phyloP scores from a whole-genome alignment of 73 alveolate species.

The Paraurostyla sp. region DNA sequence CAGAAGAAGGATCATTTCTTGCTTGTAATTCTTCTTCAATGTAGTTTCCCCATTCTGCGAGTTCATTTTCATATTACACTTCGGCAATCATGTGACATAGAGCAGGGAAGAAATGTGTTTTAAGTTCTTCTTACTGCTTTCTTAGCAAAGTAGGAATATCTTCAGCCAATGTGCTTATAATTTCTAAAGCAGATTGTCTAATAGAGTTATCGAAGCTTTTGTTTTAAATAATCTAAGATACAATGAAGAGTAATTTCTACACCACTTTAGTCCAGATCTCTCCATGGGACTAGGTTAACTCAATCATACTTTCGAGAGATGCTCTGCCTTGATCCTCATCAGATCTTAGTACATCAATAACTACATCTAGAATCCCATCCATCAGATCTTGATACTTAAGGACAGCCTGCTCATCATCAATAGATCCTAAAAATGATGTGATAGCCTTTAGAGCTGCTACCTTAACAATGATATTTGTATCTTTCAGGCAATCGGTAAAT shows the following conservation, averaged over 20 bases:
- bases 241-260: slow-evolving; percentile 73
- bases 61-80: slow-evolving; percentile 67
- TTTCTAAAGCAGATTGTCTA: slow-evolving; percentile 82
- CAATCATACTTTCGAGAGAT: slow-evolving; percentile 81
- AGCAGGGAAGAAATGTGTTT: slow-evolving; percentile 82
- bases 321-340: slow-evolving; percentile 81
- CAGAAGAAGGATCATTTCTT: slow-evolving; percentile 76
- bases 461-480: slow-evolving; percentile 76
- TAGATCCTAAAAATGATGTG: slow-evolving; percentile 75
- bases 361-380: slow-evolving; percentile 71
- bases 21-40: slow-evolving; percentile 80
- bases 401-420: slow-evolving; percentile 78
- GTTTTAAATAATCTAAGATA: slow-evolving; percentile 76
- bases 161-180: slow-evolving; percentile 79
- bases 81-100: slow-evolving; percentile 81
- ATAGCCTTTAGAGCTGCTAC: slow-evolving; percentile 83
- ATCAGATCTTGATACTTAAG: slow-evolving; percentile 71
- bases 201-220: slow-evolving; percentile 76
- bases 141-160: slow-evolving; percentile 79
- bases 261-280: slow-evolving; percentile 76
- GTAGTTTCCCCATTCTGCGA: slow-evolving; percentile 78
- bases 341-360: slow-evolving; percentile 76
- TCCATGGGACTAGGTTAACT: slow-evolving; percentile 81
- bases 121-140: slow-evolving; percentile 70
- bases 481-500: slow-evolving; percentile 74